phyloP scores from a whole-genome alignment of 345 rosid genomes.

The Excoecaria agallocha region DNA sequence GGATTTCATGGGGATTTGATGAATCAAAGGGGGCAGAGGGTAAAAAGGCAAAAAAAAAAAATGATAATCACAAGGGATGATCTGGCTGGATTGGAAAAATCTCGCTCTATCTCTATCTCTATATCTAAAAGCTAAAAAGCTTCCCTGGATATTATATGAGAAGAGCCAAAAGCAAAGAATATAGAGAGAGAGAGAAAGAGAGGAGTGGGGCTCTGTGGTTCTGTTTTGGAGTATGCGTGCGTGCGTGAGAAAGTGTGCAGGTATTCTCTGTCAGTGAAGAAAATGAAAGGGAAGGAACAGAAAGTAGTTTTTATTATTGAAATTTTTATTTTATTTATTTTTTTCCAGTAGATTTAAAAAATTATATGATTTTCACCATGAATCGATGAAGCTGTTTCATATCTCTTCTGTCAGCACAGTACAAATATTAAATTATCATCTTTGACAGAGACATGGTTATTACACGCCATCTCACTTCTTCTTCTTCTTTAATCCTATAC shows the following conservation, averaged over 20 bases:
- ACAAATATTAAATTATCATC: constrained; percentile 61
- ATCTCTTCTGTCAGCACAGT: constrained; percentile 77
- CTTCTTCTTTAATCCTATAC: not conserved
- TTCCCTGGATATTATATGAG: not conserved
- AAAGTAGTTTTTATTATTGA: constrained; percentile 24
- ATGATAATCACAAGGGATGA: constrained; percentile 17
- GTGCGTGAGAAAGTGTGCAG: constrained; percentile 81
- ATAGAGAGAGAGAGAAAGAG: constrained; percentile 15
- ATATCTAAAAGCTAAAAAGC: too few relatives aligned
- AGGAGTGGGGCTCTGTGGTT: constrained; percentile 25
- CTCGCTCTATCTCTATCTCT: too few relatives aligned
- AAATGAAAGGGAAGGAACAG: constrained; percentile 47
- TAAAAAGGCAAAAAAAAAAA: constrained; percentile 11
- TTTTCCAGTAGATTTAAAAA: not conserved
- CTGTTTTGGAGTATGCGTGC: constrained; percentile 68
- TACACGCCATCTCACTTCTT: constrained; percentile 54
- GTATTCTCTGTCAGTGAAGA: constrained; percentile 67
- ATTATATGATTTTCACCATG: constrained; percentile 32
- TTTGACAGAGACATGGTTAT: constrained; percentile 42
- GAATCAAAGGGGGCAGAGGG: constrained; percentile 24
- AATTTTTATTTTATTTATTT: not conserved
- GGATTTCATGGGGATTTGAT: constrained; percentile 46
- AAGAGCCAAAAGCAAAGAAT: constrained; percentile 4
- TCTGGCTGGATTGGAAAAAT: constrained; percentile 3
- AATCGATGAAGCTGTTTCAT: constrained; percentile 76